Percentiles rank a stretch among this genome's conserved stretches.
These are phyloP conservation scores for Fusarium cyanostomum DNA, from an alignment of 2,329 filamentous ascomycete species.

Conservation along the genomic window DNA sequence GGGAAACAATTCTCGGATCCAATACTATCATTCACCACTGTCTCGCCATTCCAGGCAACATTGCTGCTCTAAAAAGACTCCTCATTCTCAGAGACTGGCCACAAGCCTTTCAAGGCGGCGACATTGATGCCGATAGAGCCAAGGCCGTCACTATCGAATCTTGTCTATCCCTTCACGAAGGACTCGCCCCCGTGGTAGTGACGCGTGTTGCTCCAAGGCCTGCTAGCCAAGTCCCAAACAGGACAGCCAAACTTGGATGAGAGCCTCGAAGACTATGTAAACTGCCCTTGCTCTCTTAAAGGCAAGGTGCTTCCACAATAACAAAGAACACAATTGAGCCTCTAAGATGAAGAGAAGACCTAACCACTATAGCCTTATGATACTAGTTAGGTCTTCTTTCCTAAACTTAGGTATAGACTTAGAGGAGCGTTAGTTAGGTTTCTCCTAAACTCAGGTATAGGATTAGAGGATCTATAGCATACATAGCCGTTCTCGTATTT, in stretches of 20 bases:
- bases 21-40: neutral
- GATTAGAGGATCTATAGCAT: too few species aligned
- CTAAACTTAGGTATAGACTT: too few species aligned
- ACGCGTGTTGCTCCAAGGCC: neutral
- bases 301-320: too few species aligned
- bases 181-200: neutral
- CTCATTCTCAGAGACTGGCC: neutral
- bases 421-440: too few species aligned
- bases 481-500: too few species aligned
- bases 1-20: neutral
- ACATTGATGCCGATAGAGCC: neutral
- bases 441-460: too few species aligned
- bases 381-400: too few species aligned
- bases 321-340: too few species aligned
- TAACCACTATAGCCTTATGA: too few species aligned
- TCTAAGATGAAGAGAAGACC: too few species aligned
- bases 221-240: fast-evolving
- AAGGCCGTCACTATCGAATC: neutral
- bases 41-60: neutral
- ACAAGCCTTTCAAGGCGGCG: fast-evolving
- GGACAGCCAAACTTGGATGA: neutral
- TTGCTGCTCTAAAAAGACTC: neutral
- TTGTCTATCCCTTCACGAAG: neutral
- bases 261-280: too few species aligned
- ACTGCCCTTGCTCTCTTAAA: too few species aligned